Base-by-base conservation (phyloP, 2,329 filamentous ascomycete species). In the Camptophora hylomeconis region DNA sequence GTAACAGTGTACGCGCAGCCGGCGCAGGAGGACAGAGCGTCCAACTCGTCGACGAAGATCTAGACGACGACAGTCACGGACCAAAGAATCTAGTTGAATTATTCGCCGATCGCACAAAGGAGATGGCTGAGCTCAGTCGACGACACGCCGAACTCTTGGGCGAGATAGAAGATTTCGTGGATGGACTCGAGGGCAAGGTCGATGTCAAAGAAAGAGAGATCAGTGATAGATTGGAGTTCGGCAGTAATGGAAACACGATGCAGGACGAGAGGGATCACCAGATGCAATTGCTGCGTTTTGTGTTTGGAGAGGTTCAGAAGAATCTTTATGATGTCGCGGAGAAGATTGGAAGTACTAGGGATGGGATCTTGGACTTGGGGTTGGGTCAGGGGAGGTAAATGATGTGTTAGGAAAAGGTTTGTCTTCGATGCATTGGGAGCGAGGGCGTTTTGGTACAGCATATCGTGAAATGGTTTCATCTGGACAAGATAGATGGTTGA, bases 141-240 rank as follows among this genome's bases (percentile, higher is more conserved):
- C 63, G 57, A 35, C 75, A 75, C 44, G 65, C 68, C 44, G 55
- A 57, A 24, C 72, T 71, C 37, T 52, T 79, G 31, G 60, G 61
- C 31, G 72, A 78, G 46, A 75, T 79, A 30, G 74, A 79, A 52
- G 60, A 65, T 38, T 73, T 77, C 45, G 57, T 79, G 37, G 63
- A 72, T 36, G 67, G 69, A 6, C 64, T 79, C n/a, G 72, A 77
- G 48, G 59, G 63, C 9, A 67, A 61, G 21, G 49, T 52, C 4
- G 32, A 38, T 15, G 34, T 37, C 10, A 45, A 45, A 29, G 44
- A 47, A 21, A 35, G 39, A 22, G 46, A 46, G 19, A 57, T 75
- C 35, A 62, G 67, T 25, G 65, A 72, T 36, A 68, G 76, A 49
- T 61, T 75, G 35, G 68, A 70, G 44, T 62, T 68, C 23, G 60